These are phyloP conservation scores for Omphalea diandra DNA, from an alignment of 441 rosid genomes.

Conservation along the genomic window DNA sequence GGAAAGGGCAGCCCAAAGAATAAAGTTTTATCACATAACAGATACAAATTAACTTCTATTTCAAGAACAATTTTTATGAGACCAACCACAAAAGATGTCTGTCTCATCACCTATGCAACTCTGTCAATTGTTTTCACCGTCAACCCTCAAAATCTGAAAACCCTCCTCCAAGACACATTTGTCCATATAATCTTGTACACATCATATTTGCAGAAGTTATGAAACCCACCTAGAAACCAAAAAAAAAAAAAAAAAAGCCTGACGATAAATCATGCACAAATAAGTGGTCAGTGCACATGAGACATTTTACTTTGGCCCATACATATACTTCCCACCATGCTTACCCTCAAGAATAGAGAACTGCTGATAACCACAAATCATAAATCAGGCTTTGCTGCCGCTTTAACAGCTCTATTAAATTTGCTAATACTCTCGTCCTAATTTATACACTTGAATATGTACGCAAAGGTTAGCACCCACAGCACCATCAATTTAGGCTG, in stretches of 20 bases:
- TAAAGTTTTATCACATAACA: not conserved
- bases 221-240: constrained; percentile 9
- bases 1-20: not conserved
- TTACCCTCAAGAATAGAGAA: constrained; percentile 12
- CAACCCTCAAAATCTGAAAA: constrained; percentile 30
- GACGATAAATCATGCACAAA: constrained; percentile 26
- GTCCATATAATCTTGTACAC: constrained; percentile 22
- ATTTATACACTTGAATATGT: constrained; percentile 41
- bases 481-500: constrained; percentile 22
- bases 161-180: constrained; percentile 9
- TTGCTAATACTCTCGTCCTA: constrained; percentile 36
- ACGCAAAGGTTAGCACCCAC: constrained; percentile 34
- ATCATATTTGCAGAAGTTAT: constrained; percentile 24
- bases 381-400: constrained; percentile 25
- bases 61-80: constrained; percentile 12
- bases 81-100: constrained; percentile 14
- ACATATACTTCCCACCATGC: too few relatives aligned
- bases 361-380: constrained; percentile 11
- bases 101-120: constrained; percentile 33
- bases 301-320: too few relatives aligned
- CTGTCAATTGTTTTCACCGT: constrained; percentile 29
- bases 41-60: constrained; percentile 8
- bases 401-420: constrained; percentile 22
- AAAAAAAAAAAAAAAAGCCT: constrained; percentile 21
- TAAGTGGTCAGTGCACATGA: constrained; percentile 16